Evolutionary conservation across 2,329 filamentous ascomycete genomes (phyloP).

Genomic region (Penicillium sp.): DNA sequence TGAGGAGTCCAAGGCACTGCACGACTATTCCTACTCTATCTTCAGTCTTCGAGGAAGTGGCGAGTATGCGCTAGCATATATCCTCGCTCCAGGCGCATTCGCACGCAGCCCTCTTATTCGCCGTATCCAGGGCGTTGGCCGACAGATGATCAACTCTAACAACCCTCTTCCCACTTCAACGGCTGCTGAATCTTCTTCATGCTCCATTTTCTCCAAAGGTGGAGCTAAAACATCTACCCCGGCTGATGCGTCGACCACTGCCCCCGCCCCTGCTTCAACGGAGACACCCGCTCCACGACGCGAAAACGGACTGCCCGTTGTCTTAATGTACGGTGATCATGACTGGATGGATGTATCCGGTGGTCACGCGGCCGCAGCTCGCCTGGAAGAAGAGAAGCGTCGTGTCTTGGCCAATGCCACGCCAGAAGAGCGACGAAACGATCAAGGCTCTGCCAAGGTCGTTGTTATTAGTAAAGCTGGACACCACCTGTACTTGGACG

Average conservation of each 20-base stretch:
- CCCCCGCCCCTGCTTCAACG: constrained; percentile 10
- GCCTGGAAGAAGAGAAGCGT: constrained; percentile 67
- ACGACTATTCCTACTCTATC: constrained; percentile 91
- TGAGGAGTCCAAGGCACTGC: constrained; percentile 78
- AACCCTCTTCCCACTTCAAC: constrained; percentile 14
- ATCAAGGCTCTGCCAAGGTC: constrained; percentile 82
- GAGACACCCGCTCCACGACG: constrained; percentile 27
- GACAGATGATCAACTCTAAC: constrained; percentile 57
- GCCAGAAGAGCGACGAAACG: constrained; percentile 64
- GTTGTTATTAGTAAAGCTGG: constrained; percentile 71
- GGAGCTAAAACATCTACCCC: neutral
- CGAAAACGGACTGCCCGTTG: constrained; percentile 73
- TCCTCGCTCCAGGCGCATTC: constrained; percentile 90
- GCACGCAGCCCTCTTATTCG: constrained; percentile 85
- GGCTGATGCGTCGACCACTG: constrained; percentile 34
- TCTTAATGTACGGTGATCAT: constrained; percentile 95
- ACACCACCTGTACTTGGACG: constrained; percentile 72
- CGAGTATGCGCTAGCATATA: constrained; percentile 89
- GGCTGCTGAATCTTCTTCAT: constrained; percentile 13
- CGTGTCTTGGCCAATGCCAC: constrained; percentile 62
- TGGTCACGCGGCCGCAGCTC: constrained; percentile 76
- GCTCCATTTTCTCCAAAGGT: constrained; percentile 14
- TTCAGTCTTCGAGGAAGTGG: constrained; percentile 91
- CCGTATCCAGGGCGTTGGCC: constrained; percentile 80
- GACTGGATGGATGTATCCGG: constrained; percentile 98